Evolutionary conservation across 2,329 filamentous ascomycete genomes (phyloP).

Genomic region (Nannizzia gypsea): DNA sequence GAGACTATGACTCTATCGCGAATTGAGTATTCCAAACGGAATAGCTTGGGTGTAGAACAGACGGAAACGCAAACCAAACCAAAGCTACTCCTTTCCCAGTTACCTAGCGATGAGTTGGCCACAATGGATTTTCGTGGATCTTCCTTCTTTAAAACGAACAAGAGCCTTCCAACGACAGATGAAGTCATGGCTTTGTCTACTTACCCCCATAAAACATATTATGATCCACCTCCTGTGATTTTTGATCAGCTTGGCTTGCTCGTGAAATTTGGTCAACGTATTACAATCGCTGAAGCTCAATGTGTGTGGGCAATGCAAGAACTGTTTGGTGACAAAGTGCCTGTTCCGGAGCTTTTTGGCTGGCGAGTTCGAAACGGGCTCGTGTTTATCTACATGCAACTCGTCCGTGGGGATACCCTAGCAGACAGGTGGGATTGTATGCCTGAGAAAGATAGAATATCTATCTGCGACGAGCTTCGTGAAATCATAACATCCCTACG

Average conservation of each 20-base stretch:
- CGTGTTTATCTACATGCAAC: conserved; percentile 20
- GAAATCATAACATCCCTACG: conserved; percentile 10
- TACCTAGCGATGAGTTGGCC: no score
- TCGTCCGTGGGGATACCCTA: conserved; percentile 18
- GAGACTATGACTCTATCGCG: no score
- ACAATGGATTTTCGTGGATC: no score
- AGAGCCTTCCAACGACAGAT: no score
- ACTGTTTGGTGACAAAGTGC: conserved; percentile 18
- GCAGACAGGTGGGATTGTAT: conserved; percentile 18
- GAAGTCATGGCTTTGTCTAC: no score
- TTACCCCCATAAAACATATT: no score
- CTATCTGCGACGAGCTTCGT: conserved; percentile 24
- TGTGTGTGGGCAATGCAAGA: conserved; percentile 22
- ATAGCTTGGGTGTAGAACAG: no score
- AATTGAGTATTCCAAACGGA: no score
- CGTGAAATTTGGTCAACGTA: conserved; percentile 27
- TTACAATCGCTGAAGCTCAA: conserved; percentile 22
- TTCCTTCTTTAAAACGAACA: no score
- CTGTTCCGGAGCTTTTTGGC: conserved; percentile 20
- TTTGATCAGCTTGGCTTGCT: conserved; percentile 18
- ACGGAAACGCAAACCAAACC: no score
- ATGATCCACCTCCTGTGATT: no score
- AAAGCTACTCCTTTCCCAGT: no score
- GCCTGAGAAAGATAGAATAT: conserved; percentile 17
- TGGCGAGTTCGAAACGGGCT: conserved; percentile 18